Base-by-base conservation (phyloP, 345 rosid genomes). In the Noccaea caerulescens region DNA sequence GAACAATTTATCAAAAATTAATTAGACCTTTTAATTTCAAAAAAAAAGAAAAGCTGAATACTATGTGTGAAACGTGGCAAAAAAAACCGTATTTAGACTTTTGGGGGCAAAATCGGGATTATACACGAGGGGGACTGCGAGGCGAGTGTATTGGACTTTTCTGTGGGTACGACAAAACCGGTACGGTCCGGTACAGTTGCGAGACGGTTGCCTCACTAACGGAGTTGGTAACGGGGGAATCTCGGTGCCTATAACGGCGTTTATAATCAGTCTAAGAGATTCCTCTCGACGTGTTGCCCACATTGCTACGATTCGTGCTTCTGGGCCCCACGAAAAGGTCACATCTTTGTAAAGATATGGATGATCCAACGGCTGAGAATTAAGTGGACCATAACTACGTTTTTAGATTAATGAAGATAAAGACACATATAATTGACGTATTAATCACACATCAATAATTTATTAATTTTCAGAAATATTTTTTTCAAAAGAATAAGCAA, bases 281-380 rank as follows among this genome's bases (percentile, higher is more conserved):
- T 68, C 73, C 69, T 56, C 78, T 36, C 58, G 63, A 75, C 78
- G 73, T 75, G 78, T 52, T 11, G 63, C 73, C 69, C 73, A 68
- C 69, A 42, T 59, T 60, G 68, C 69, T 75, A 42, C 58, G 78
- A 68, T 52, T 75, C 69, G 34, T 50, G 56, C 11, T 36, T 59
- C 14, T 52, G 37, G 78, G 41, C n/a, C 78, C 76, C 63, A 39
- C 18, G 27, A 27, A 32, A 60, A 43, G 41, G 50, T 53, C 52
- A 53, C 54, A 68, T 53, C 78, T 59, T 53, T 41, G 23, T 32
- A 45, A 57, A 57, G 64, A 42, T 53, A 14, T 32, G 16, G 5
- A 64, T 51, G 14, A 75, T 75, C 63, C 43, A 58, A 68, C 68
- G 78, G 78, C 63, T 60, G 63, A 36, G 12, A 54, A 44, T 67